Evolutionary conservation across 106 monocot genomes (phyloP).

Genomic region (Allium cepa): DNA sequence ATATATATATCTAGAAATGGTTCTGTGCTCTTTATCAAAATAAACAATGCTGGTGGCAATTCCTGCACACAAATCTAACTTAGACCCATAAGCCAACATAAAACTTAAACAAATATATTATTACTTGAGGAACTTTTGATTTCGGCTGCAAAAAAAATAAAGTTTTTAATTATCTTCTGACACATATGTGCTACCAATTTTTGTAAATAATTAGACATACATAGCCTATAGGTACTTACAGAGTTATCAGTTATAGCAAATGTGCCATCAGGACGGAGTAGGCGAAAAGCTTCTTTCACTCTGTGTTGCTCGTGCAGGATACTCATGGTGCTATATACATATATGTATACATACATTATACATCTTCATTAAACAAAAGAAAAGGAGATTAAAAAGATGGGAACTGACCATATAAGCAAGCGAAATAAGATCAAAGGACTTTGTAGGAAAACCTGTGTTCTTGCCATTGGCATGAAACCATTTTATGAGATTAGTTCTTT

Average conservation of each 20-base stretch:
- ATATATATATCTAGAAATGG: conserved; percentile 78
- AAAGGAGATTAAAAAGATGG: neutral
- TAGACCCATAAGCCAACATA: no score
- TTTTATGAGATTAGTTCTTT: conserved; percentile 23
- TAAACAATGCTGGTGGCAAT: conserved; percentile 62
- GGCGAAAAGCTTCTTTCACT: conserved; percentile 55
- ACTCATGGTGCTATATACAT: conserved; percentile 60
- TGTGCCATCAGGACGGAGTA: conserved; percentile 69
- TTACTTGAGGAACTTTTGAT: conserved; percentile 74
- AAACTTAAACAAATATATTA: neutral
- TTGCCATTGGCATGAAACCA: conserved; percentile 91
- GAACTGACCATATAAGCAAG: conserved; percentile 66
- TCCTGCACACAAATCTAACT: conserved; percentile 22
- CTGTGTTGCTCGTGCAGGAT: conserved; percentile 62
- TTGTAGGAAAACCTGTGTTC: conserved; percentile 48
- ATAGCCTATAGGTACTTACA: conserved; percentile 18
- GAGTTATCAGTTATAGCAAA: conserved; percentile 72
- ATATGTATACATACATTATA: neutral
- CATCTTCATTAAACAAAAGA: no score
- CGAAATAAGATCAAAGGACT: conserved; percentile 72
- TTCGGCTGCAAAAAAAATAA: conserved; percentile 45
- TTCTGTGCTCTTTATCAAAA: conserved; percentile 70
- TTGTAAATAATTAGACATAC: neutral
- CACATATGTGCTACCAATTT: neutral
- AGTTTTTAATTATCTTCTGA: neutral